Conservation (phyloP, 2,329 filamentous ascomycete species). For the Claviceps pusilla region DNA sequence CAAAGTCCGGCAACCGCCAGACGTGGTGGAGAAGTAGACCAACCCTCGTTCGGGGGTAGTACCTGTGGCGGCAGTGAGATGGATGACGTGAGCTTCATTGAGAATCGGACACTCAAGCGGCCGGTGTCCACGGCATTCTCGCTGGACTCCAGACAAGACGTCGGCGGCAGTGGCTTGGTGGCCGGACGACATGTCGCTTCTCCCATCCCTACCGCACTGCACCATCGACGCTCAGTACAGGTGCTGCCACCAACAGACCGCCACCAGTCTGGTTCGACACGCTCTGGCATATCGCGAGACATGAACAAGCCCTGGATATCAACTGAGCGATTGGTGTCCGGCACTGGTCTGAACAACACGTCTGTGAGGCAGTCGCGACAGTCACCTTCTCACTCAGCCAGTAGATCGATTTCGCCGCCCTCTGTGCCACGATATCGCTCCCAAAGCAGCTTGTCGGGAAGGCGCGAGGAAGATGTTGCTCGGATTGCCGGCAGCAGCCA, state of each 20-base stretch:
- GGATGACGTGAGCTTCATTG: neutral
- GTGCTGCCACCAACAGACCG: neutral
- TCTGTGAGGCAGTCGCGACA: neutral
- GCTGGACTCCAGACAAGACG: neutral
- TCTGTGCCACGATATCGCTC: conserved; percentile 6
- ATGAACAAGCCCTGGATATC: neutral
- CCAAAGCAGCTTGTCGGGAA: neutral
- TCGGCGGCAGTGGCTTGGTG: neutral
- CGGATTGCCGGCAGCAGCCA: neutral
- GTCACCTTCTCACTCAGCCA: neutral
- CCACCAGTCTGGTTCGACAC: neutral
- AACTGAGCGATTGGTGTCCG: neutral
- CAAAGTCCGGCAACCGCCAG: conserved; percentile 3
- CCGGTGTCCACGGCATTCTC: neutral
- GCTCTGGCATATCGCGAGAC: neutral
- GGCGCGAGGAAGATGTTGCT: neutral
- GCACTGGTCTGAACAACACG: neutral
- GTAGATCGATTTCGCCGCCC: conserved; percentile 6
- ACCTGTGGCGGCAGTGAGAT: conserved; percentile 1
- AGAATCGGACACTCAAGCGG: neutral
- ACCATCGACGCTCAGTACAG: neutral
- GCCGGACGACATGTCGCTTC: neutral
- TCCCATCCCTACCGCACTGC: neutral
- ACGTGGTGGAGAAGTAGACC: neutral
- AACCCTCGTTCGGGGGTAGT: neutral